phyloP scores from a whole-genome alignment of 2,329 filamentous ascomycete genomes.

The Pseudocercospora crystallina region DNA sequence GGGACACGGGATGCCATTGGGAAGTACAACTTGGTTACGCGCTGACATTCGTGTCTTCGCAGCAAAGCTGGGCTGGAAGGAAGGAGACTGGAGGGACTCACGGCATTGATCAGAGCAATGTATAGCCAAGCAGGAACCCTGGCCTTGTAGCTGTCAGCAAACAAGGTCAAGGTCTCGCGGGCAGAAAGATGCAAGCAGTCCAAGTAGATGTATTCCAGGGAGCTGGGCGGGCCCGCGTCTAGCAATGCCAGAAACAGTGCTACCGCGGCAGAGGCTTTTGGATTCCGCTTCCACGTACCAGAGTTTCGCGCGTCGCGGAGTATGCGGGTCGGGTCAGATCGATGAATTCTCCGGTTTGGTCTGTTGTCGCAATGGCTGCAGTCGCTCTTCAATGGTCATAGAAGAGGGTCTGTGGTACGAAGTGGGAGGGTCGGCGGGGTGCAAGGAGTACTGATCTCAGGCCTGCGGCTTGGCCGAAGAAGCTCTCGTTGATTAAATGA shows the following conservation, averaged over 20 bases:
- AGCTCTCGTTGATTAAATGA: slow-evolving; percentile 13
- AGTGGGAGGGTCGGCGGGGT: neutral
- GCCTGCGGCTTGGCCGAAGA: slow-evolving; percentile 1
- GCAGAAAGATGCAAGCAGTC: slow-evolving; percentile 13
- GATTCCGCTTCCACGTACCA: slow-evolving; percentile 6
- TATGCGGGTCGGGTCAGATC: slow-evolving; percentile 3
- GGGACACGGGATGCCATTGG: slow-evolving; percentile 23
- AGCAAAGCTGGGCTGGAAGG: slow-evolving; percentile 1
- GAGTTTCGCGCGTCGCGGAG: slow-evolving; percentile 10
- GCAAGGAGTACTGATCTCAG: slow-evolving; percentile 3
- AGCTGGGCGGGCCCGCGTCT: slow-evolving; percentile 13
- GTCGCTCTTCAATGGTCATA: too few relatives aligned
- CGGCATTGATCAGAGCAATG: slow-evolving; percentile 26
- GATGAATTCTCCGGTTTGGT: slow-evolving; percentile 11
- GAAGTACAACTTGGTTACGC: neutral
- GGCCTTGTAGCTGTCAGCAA: slow-evolving; percentile 23
- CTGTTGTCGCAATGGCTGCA: slow-evolving; percentile 4
- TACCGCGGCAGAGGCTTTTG: slow-evolving; percentile 14
- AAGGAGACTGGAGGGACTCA: slow-evolving; percentile 18
- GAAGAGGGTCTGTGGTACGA: too few relatives aligned
- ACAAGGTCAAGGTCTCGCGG: slow-evolving; percentile 26
- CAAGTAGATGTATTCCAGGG: slow-evolving; percentile 11
- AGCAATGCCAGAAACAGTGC: slow-evolving; percentile 13
- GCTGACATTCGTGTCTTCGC: slow-evolving; percentile 1
- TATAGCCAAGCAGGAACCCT: slow-evolving; percentile 20